Evolutionary conservation across 2,329 filamentous ascomycete species (phyloP), one percentile per base, ranked within the genome.

Genomic region (Fusarium haematococcum): DNA sequence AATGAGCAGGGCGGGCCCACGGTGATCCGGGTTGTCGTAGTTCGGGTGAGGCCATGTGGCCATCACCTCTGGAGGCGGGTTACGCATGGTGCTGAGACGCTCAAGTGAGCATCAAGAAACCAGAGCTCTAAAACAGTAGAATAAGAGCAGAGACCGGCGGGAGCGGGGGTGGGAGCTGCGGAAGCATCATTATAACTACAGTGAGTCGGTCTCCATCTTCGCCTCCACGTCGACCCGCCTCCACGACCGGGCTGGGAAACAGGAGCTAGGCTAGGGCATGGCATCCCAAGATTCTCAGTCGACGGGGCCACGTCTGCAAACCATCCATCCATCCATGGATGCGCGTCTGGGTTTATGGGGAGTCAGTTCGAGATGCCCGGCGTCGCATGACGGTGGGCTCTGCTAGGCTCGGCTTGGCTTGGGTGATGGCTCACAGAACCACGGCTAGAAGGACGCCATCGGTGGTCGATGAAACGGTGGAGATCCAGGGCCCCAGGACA

Each of bases 21-120:
- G 80, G 4, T 79, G 81, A 20, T 79, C 79, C 5, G 84, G 84
- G 60, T 85, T 65, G 59, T 77, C 73, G 65, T 82, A 83, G 69
- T 85, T 84, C 11, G 84, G 80, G 23, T 43, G 35, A 16, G 84
- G 84, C 84, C 84, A 86, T 48, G 77, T 68, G 58, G 79, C 79
- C 61, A 79, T 61, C 41, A 85, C 81, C 39, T 83, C 80, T 8
- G 75, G 66, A 14, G 84, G 83, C 50, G 84, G 82, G 37, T 79
- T 73, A 52, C 83, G 80, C 82, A 84, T 84, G 10, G 60, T 75
- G 66, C 27, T 64, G 63, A 56, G 57, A 43, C 59, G 45, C 56
- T 69, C 63, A 43, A 63, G 54, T 27, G 39, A 45, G 41, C 59
- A 37, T 65, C 61, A 54, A 66, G 27, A 65, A 41, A 63, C 41